phyloP scores from a whole-genome alignment of 176 grass and related monocot genomes.

The Musa itinerans region DNA sequence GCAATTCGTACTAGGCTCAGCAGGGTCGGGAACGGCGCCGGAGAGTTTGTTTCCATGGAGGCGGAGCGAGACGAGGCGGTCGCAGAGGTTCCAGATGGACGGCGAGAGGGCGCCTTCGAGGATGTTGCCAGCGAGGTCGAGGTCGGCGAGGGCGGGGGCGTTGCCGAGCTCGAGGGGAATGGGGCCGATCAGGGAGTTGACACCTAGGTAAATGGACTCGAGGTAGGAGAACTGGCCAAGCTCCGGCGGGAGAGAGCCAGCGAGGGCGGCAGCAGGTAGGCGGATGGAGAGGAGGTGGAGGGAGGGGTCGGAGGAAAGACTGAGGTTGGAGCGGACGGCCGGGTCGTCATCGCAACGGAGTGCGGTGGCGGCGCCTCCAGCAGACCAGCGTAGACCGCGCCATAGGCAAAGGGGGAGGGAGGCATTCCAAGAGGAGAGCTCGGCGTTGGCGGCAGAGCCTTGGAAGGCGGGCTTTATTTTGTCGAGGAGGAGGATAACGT shows the following conservation, averaged over 20 bases:
- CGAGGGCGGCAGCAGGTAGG: conserved; percentile 55
- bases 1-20: conserved; percentile 45
- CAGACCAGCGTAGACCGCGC: conserved; percentile 62
- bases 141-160: conserved; percentile 41
- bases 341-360: conserved; percentile 36
- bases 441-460: conserved; percentile 33
- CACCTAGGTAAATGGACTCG: conserved; percentile 43
- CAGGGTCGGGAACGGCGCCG: conserved; percentile 47
- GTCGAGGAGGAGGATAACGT: conserved; percentile 38
- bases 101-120: conserved; percentile 38
- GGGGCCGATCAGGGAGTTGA: conserved; percentile 37
- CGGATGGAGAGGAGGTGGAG: conserved; percentile 61
- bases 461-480: conserved; percentile 63
- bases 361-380: not conserved
- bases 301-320: conserved; percentile 27
- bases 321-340: conserved; percentile 38
- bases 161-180: conserved; percentile 80
- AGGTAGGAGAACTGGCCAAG: conserved; percentile 54
- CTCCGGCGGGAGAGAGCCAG: conserved; percentile 41
- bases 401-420: conserved; percentile 74
- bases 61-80: conserved; percentile 37
- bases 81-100: conserved; percentile 79
- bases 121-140: conserved; percentile 53
- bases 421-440: conserved; percentile 66
- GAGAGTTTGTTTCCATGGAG: conserved; percentile 44